A percentile compares a stretch with the other conserved stretches of the same genome.
phyloP scores from a whole-genome alignment of 768 basidiomycete species.

The Dioszegia crocea region DNA sequence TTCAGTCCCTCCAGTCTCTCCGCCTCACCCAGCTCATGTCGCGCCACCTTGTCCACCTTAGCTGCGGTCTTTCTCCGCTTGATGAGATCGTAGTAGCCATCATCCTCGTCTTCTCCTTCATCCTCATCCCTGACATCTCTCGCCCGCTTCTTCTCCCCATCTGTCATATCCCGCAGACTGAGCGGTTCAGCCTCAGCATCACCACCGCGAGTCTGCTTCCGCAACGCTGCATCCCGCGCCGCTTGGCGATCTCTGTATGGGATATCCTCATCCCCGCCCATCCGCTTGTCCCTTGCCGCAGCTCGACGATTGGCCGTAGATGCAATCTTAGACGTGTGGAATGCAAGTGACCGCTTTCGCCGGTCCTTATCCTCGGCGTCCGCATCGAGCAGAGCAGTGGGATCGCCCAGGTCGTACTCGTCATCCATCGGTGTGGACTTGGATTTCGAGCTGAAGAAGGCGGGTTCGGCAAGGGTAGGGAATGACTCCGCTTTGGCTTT shows the following conservation, averaged over 20 bases:
- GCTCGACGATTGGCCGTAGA: conserved; percentile 70
- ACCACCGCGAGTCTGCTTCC: conserved; percentile 40
- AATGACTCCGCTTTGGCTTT: conserved; percentile 14
- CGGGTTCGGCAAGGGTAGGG: conserved; percentile 65
- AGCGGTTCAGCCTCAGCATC: conserved; percentile 48
- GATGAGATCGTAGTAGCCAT: conserved; percentile 89
- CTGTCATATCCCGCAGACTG: conserved; percentile 51
- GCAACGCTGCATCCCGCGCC: conserved; percentile 48
- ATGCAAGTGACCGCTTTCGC: conserved; percentile 75
- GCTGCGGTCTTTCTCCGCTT: conserved; percentile 66
- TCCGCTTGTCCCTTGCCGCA: conserved; percentile 64
- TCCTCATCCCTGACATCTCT: conserved; percentile 37
- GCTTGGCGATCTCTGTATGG: conserved; percentile 72
- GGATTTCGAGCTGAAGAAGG: conserved; percentile 53
- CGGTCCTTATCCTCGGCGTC: conserved; percentile 81
- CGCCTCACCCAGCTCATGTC: conserved; percentile 61
- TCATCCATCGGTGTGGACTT: conserved; percentile 27
- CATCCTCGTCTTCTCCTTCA: conserved; percentile 53
- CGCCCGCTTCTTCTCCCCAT: conserved; percentile 51
- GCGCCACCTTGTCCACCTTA: conserved; percentile 74
- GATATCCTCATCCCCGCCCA: conserved; percentile 91
- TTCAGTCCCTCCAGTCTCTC: conserved; percentile 26
- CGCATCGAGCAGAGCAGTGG: conserved; percentile 61
- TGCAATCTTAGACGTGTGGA: conserved; percentile 90
- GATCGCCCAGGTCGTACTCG: conserved; percentile 65